phyloP scores from a whole-genome alignment of 2,329 filamentous ascomycete genomes.

The Ophiostoma perfectum region DNA sequence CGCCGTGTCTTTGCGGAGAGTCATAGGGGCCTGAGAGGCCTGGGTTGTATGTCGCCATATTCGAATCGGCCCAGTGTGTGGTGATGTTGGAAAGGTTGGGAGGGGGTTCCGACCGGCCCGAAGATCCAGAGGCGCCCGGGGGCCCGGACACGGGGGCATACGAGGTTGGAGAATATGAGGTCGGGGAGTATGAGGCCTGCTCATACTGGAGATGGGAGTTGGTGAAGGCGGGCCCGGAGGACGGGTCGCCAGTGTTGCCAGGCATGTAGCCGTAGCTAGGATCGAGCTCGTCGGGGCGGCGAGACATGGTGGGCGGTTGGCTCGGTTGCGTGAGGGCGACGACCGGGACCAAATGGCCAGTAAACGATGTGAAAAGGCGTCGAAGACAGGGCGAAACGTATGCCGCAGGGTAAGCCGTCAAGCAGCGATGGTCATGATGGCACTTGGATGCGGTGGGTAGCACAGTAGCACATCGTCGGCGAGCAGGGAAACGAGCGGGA shows the following conservation, averaged over 20 bases:
- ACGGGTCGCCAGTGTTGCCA: neutral
- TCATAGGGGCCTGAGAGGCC: slow-evolving; percentile 31
- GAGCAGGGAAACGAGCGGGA: neutral
- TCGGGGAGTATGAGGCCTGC: slow-evolving; percentile 17
- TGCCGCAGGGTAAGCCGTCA: slow-evolving; percentile 8
- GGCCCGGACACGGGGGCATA: slow-evolving; percentile 14
- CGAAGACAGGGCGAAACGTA: neutral
- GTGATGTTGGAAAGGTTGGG: slow-evolving; percentile 42
- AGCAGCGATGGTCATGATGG: slow-evolving; percentile 14
- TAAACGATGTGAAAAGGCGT: neutral
- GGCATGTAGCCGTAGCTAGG: slow-evolving; percentile 18
- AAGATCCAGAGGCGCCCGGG: neutral
- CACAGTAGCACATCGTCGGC: slow-evolving; percentile 11
- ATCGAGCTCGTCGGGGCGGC: slow-evolving; percentile 31
- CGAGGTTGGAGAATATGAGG: neutral
- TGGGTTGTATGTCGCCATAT: slow-evolving; percentile 22
- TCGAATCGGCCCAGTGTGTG: slow-evolving; percentile 49
- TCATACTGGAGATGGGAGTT: slow-evolving; percentile 19
- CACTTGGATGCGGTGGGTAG: neutral
- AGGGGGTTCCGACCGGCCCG: slow-evolving; percentile 26
- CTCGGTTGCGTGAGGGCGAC: neutral
- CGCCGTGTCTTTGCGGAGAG: slow-evolving; percentile 36
- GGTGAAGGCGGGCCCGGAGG: neutral
- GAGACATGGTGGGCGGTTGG: slow-evolving; percentile 14
- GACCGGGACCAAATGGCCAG: neutral